phyloP scores from a whole-genome alignment of 1,284 basidiomycete genomes.

The Cryptococcus sp. region DNA sequence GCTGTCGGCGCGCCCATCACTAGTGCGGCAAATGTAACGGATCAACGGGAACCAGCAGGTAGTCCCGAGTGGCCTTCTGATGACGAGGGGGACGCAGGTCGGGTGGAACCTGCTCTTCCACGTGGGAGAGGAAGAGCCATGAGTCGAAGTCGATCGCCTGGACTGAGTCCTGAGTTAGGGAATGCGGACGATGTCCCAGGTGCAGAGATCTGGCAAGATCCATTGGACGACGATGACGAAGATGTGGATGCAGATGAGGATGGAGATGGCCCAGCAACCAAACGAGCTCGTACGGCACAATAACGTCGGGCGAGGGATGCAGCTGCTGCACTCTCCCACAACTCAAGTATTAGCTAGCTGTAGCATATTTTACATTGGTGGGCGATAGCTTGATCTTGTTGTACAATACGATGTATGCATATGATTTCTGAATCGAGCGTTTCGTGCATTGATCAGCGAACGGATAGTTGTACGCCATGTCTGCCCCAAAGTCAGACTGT shows the following conservation, averaged over 20 bases:
- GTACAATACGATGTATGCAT: no score
- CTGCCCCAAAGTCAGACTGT: no score
- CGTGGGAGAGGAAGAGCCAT: constrained; percentile 5
- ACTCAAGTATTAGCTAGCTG: no score
- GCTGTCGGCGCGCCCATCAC: constrained; percentile 8
- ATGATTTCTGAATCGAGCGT: no score
- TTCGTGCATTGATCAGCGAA: no score
- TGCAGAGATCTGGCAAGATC: constrained; percentile 30
- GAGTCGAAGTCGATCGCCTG: constrained; percentile 31
- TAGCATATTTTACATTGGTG: no score
- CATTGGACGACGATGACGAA: constrained; percentile 34
- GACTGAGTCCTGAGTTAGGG: constrained; percentile 24
- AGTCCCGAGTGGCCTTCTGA: constrained; percentile 35
- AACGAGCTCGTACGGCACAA: constrained; percentile 6
- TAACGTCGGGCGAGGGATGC: not conserved
- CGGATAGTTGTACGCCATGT: no score
- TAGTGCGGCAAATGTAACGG: constrained; percentile 2
- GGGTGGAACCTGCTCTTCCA: not conserved
- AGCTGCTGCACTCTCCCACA: no score
- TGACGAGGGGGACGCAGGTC: constrained; percentile 20
- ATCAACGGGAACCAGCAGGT: constrained; percentile 6
- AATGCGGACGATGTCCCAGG: not conserved
- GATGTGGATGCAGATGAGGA: constrained; percentile 18
- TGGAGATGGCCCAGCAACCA: constrained; percentile 6
- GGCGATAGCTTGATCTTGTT: no score